phyloP scores from a whole-genome alignment of 2,329 filamentous ascomycete species.

The Geosmithia putterillii region DNA sequence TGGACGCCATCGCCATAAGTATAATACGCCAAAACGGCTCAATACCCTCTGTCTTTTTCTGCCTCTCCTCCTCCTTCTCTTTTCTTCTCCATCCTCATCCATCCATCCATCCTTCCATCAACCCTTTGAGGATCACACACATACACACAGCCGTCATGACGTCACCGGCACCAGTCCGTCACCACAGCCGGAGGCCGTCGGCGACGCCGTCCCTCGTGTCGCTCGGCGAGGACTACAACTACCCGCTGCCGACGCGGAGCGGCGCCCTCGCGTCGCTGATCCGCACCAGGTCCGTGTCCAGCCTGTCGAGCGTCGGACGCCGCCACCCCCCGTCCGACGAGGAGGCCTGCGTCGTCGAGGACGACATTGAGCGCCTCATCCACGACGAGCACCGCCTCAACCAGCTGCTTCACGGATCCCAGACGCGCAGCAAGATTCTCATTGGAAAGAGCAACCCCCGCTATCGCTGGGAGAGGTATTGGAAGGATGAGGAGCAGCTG shows the following conservation, averaged over 20 bases:
- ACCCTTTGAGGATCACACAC: too few species aligned
- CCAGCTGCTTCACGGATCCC: constrained; percentile 50
- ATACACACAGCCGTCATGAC: constrained; percentile 1
- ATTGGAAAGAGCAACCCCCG: constrained; percentile 81
- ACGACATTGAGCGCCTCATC: constrained; percentile 30
- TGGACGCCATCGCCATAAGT: not conserved
- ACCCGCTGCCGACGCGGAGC: constrained; percentile 19
- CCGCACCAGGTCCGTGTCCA: constrained; percentile 22
- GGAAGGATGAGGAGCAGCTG: constrained; percentile 68
- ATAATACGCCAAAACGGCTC: not conserved
- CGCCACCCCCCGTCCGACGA: constrained; percentile 19
- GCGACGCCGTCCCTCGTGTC: constrained; percentile 16
- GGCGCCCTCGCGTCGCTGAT: constrained; percentile 24
- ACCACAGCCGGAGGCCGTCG: not conserved
- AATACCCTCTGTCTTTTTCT: not conserved
- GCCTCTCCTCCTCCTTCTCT: not conserved
- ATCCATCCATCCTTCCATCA: too few species aligned
- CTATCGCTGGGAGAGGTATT: constrained; percentile 80
- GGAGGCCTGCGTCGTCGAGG: constrained; percentile 11
- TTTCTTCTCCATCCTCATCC: not conserved
- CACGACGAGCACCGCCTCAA: constrained; percentile 47
- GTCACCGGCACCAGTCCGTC: constrained; percentile 3
- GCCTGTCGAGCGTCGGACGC: constrained; percentile 11
- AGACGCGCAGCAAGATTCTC: constrained; percentile 71
- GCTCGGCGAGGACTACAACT: constrained; percentile 5